Evolutionary conservation across 768 basidiomycete species (phyloP), one percentile per base, ranked within the genome.

Genomic region (Boletus reticuloceps): DNA sequence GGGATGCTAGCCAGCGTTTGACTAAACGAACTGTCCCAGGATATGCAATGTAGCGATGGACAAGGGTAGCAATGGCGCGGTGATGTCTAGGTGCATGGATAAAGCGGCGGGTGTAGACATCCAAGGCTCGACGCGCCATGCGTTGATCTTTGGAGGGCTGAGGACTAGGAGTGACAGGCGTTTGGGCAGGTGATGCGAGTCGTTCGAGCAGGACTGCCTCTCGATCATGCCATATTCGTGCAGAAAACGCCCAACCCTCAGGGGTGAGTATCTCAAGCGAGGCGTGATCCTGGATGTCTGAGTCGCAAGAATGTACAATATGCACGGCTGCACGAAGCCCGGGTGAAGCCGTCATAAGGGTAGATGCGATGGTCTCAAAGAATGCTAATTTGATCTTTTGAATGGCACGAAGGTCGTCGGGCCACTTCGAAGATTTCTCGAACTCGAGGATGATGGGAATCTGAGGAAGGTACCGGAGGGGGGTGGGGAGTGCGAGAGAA

Each of bases 371-470:
- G 39, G 84, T 82, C 65, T 94, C 91, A 57, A 98, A 83, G 67
- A 98, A 89, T 0, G 95, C 96, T 1, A 96, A 76, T 69, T 98
- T 98, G 71, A 94, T 87, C 58, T 92, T 92, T 69, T 97, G 96
- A 45, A 98, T 89, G 0, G 94, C 94, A 17, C 77, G 79, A 5
- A 98, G 79, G 60, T 98, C 94, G 64, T 98, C 95, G 0, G 97
- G 96, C 97, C 97, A 99, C 58, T 83, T 82, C 0, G 88, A 85
- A 0, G 94, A 96, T 58, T 88, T 89, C 68, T 98, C 96, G 63
- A 98, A 97, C 69, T 95, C 89, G 32, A 98, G 71, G 22, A 94
- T 69, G 46, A 94, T 74, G 14, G 89, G 82, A 59, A 94, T 88
- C 4, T 82, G 78, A 0, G 86, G 82, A 13, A 87, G 67, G 65